Base-by-base conservation (phyloP, 805 yeast genomes). In the Kodamaea fukazawae region DNA sequence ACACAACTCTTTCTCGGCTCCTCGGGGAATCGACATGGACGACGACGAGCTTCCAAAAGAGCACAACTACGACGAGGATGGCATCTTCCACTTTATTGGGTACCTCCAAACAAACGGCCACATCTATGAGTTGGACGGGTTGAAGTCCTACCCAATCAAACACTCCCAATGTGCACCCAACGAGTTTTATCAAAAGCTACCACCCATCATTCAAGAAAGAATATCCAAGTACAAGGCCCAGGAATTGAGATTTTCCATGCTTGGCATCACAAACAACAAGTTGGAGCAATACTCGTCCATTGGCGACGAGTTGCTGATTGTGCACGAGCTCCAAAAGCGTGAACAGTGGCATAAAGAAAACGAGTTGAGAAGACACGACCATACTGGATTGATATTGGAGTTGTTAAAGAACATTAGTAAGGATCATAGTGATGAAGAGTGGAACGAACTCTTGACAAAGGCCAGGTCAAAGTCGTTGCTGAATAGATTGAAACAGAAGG, bases 41-140 rank as follows among this genome's bases (percentile, higher is more conserved):
- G 81, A 74, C 20, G 68, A 61, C 22, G 41, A 48, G 25, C 49
- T 55, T 4, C 45, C 49, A 1, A 54, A 54, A 3, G 48, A 47
- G 8, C 32, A 43, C 13, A 61, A 58, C 41, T 63, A 63, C 36
- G 71, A 73, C 26, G 58, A 71, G 41, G 80, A 76, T 44, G 82
- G 78, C 2, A 46, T 78, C 7, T 81, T 69, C 57, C 87, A 81
- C 50, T 81, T 79, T 47, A 65, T 81, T 30, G 81, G 84, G 1
- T 81, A 75, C 53, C 56, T 76, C 2, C 60, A 55, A 28, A 54
- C 58, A 25, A 57, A 71, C 38, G 78, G 73, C 18, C 53, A 55
- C 23, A 61, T 81, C 10, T 77, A 76, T 52, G 87, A 81, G 51
- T 59, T 81, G 35, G 87, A 81, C 53, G 87, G 87, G 1, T 62